Evolutionary conservation across 2,329 filamentous ascomycete genomes (phyloP).

Genomic region (Venturia carpophila): DNA sequence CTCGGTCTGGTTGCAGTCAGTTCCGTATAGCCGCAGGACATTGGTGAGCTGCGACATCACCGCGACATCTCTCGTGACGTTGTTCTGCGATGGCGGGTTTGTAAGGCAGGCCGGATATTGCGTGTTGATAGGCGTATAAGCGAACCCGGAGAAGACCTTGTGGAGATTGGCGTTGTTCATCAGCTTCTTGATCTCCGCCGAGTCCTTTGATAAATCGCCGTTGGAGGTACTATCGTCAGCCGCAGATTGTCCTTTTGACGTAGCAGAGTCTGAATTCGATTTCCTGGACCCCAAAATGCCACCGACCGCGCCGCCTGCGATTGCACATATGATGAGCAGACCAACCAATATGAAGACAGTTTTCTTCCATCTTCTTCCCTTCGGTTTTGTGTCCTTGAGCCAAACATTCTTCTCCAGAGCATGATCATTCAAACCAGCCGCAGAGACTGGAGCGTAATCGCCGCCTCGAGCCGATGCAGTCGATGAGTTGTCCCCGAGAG

Average conservation of each 20-base stretch:
- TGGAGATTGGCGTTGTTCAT: conserved; percentile 76
- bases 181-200: conserved; percentile 68
- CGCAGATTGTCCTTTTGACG: conserved; percentile 35
- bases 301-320: conserved; percentile 67
- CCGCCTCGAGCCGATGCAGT: not conserved
- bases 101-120: conserved; percentile 79
- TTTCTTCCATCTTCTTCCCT: conserved; percentile 47
- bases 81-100: conserved; percentile 81
- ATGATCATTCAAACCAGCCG: not conserved
- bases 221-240: conserved; percentile 52
- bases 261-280: conserved; percentile 25
- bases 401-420: conserved; percentile 35
- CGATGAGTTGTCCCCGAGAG: not conserved
- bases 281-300: conserved; percentile 54
- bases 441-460: conserved; percentile 29
- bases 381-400: conserved; percentile 47
- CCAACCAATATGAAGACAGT: conserved; percentile 63
- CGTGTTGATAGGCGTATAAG: conserved; percentile 86
- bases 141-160: conserved; percentile 90
- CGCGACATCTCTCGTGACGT: conserved; percentile 84
- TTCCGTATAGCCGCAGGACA: conserved; percentile 81
- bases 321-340: conserved; percentile 57
- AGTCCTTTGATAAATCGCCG: conserved; percentile 65
- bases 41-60: conserved; percentile 87
- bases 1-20: conserved; percentile 94